phyloP scores from a whole-genome alignment of 1,139 yeast genomes.

The Candida frijolesensis region DNA sequence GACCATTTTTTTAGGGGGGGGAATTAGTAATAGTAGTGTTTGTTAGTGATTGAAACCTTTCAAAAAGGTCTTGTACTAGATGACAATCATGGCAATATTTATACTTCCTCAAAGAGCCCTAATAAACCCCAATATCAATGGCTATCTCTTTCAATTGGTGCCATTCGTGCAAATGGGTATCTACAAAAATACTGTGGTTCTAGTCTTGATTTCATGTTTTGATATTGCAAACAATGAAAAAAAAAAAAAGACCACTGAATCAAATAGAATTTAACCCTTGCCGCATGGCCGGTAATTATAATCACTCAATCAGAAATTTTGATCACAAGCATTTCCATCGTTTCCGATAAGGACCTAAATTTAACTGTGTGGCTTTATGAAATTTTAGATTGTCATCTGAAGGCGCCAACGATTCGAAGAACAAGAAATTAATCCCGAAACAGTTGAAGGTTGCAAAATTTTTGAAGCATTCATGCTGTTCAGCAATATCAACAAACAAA shows the following conservation, averaged over 20 bases:
- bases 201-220: background rate
- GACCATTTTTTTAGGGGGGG: constrained; percentile 11
- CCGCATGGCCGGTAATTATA: background rate
- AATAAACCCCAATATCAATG: background rate
- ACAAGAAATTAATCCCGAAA: background rate
- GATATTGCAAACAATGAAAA: background rate
- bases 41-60: background rate
- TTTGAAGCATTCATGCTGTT: background rate
- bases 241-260: background rate
- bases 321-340: background rate
- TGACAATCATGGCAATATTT: background rate
- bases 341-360: background rate
- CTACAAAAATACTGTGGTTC: background rate
- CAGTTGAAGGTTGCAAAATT: background rate
- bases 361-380: background rate
- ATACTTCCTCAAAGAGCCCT: background rate
- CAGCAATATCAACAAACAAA: background rate
- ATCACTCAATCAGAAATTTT: background rate
- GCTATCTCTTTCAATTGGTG: background rate
- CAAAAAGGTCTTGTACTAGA: background rate
- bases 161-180: background rate
- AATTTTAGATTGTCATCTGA: background rate
- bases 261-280: background rate
- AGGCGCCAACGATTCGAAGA: background rate
- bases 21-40: background rate